Conservation (phyloP, 345 rosid genomes). For the Citrus australasica region DNA sequence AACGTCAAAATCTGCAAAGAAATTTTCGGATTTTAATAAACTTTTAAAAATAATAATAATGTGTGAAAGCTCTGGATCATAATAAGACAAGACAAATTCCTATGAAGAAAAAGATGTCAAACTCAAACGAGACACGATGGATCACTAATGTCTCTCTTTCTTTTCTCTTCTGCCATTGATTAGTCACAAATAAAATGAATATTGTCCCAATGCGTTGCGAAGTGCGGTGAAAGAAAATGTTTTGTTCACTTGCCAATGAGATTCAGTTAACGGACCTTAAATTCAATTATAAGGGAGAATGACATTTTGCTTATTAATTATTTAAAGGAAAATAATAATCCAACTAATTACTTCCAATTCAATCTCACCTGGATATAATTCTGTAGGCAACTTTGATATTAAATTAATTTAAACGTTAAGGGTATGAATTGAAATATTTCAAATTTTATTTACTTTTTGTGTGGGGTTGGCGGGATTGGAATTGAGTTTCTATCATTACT, state of each 20-base stretch:
- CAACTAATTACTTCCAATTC: too few species aligned
- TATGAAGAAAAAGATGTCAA: neutral
- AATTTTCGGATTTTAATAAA: neutral
- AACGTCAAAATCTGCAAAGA: neutral
- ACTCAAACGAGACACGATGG: neutral
- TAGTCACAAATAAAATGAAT: neutral
- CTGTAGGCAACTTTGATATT: too few species aligned
- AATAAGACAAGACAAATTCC: slow-evolving; percentile 17
- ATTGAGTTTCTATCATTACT: too few species aligned
- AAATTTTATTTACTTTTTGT: too few species aligned
- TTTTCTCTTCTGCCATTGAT: neutral
- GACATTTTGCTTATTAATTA: too few species aligned
- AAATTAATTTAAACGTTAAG: too few species aligned
- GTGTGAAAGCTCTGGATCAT: neutral
- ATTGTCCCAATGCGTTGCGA: neutral
- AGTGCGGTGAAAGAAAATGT: neutral
- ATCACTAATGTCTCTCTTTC: neutral
- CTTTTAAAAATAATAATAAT: neutral
- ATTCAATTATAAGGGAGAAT: too few species aligned
- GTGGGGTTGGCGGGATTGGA: too few species aligned
- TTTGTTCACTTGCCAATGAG: neutral
- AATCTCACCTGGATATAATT: too few species aligned
- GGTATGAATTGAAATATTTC: too few species aligned
- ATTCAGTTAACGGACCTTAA: too few species aligned
- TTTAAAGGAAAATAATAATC: too few species aligned